Conservation (phyloP, 2,329 filamentous ascomycete genomes). For the Colletotrichum gigasporum region DNA sequence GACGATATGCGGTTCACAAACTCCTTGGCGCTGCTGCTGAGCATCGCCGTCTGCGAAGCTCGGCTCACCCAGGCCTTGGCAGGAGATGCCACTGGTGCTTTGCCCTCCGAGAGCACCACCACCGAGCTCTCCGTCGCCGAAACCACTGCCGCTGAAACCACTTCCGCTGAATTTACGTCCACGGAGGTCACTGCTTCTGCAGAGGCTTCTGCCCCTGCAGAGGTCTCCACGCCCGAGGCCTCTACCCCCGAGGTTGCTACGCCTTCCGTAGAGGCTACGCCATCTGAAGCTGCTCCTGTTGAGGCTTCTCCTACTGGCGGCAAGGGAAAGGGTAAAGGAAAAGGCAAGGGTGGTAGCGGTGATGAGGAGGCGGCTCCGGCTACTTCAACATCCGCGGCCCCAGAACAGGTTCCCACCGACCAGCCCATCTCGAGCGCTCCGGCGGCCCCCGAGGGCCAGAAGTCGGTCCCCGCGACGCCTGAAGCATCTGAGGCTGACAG, state of each 20-base stretch:
- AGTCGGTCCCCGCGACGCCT: no score
- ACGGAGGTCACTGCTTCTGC: background rate
- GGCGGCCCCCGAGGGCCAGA: no score
- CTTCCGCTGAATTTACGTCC: no score
- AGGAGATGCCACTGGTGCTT: constrained; percentile 8
- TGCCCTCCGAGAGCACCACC: constrained; percentile 13
- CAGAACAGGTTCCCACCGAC: background rate
- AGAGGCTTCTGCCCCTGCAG: background rate
- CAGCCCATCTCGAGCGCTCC: background rate
- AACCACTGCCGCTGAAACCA: background rate
- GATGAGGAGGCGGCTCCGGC: background rate
- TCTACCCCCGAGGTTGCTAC: background rate
- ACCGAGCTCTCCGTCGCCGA: background rate
- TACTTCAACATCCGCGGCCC: background rate
- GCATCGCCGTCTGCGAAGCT: constrained; percentile 25
- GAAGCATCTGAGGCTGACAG: no score
- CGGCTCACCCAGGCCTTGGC: constrained; percentile 30
- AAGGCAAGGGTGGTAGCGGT: background rate
- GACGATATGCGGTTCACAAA: constrained; percentile 25
- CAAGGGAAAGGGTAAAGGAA: background rate
- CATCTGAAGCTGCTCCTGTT: background rate
- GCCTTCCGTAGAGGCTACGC: background rate
- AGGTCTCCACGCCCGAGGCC: background rate
- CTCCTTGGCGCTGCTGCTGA: constrained; percentile 19
- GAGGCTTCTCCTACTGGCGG: background rate